Percentiles rank a stretch among this genome's conserved stretches.
These are phyloP conservation scores for Hypoxylon sp. DNA, from an alignment of 2,329 filamentous ascomycete species.

Conservation along the genomic window DNA sequence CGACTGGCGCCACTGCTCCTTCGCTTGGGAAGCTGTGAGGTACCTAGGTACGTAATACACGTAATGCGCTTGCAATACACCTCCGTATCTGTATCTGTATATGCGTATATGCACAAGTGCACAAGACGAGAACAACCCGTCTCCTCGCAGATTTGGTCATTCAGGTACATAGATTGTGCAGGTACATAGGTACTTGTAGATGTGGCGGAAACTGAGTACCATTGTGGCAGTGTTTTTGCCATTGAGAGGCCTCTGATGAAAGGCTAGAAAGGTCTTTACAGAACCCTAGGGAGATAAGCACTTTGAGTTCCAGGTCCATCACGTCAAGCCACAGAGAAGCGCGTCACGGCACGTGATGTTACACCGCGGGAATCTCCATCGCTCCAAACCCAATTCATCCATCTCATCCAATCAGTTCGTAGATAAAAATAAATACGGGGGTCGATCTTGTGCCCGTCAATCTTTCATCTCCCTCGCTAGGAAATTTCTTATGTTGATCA, in stretches of 20 bases:
- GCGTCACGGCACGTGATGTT: slow-evolving; percentile 37
- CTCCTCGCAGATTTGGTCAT: not conserved
- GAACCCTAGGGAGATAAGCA: not conserved
- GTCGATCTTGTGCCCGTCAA: slow-evolving; percentile 38
- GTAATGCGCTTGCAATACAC: not conserved
- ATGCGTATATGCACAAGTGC: too few relatives aligned
- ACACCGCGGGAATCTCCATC: slow-evolving; percentile 39
- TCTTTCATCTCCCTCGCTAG: slow-evolving; percentile 33
- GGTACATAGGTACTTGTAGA: not conserved
- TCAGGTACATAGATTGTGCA: not conserved
- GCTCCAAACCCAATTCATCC: slow-evolving; percentile 5
- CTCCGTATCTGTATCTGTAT: slow-evolving; percentile 2
- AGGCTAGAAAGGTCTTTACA: not conserved
- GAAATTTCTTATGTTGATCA: slow-evolving; percentile 39
- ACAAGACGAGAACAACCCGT: not conserved
- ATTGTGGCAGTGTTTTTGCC: slow-evolving; percentile 7
- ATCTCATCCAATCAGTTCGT: slow-evolving; percentile 23
- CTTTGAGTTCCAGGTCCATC: not conserved
- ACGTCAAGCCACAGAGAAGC: slow-evolving; percentile 21
- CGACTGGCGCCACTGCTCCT: not conserved
- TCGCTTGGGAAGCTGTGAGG: too few relatives aligned
- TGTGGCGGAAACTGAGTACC: slow-evolving; percentile 25
- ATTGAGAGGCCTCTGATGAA: not conserved
- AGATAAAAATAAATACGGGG: slow-evolving; percentile 42
- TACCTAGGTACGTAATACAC: slow-evolving; percentile 13